Base-by-base conservation (phyloP, 208 protist genomes). In the Crithidia sp. region DNA sequence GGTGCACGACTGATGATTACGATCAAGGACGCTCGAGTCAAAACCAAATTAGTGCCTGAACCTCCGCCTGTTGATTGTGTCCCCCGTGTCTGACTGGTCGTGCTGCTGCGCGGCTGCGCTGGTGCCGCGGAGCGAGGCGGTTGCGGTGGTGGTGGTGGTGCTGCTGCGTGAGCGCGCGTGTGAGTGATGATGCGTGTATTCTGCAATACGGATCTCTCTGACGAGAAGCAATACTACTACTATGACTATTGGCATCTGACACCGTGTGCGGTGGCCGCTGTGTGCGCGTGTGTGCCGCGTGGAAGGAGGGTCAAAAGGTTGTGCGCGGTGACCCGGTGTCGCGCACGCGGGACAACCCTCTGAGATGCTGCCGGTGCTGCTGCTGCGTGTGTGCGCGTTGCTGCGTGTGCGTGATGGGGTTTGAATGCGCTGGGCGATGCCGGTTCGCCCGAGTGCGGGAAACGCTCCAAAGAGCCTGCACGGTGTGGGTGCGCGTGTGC, bases 401-500 rank as follows among this genome's bases (percentile, higher is more conserved):
- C 36, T 60, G 56, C 2, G 56, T 28, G 28, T 43, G 39, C 10
- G 14, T 13, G 67, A 74, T 78, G 66, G 17, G 74, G 83, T 84
- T 88, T 53, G 77, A 86, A 86, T 88, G 80, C 83, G 77, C 83
- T 76, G 65, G 71, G 53, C 52, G 56, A 73, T 40, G 58, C 56
- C 55, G 69, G 64, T 88, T 72, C 67, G 77, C 59, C 49, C 62
- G 43, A 69, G 83, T 67, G 80, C 81, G 83, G 83, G 83, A 87
- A 87, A 87, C 83, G 83, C 83, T 52, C 58, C 79, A 87, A 81
- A 87, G 82, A 86, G 44, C 28, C 37, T 40, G 28, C 28, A 28
- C 28, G 28, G 28, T 28, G 28, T 28, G 28, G 4, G 16, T 45
- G 54, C 13, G 64, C 52, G 28, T 52, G n/a, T n/a, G n/a, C n/a